Conservation (phyloP, 495 filamentous ascomycete species). For the Usnea hakonensis region DNA sequence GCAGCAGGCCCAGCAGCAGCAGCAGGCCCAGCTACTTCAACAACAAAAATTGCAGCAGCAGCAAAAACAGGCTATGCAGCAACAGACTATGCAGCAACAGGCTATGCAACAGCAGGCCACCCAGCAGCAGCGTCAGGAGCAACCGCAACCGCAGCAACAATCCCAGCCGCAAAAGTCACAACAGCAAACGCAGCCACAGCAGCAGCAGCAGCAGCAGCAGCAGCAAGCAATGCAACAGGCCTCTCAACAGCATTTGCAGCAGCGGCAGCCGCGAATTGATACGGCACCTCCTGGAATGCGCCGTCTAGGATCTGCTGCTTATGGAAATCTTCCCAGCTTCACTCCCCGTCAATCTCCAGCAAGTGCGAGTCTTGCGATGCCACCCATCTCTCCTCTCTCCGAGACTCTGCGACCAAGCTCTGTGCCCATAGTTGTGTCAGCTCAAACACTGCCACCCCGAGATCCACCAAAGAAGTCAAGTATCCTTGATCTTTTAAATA, state of each 20-base stretch:
- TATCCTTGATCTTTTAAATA: constrained; percentile 53
- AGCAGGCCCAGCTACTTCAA: constrained; percentile 24
- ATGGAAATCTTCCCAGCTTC: constrained; percentile 1
- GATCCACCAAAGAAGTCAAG: constrained; percentile 50
- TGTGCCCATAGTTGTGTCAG: constrained; percentile 25
- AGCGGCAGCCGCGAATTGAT: constrained; percentile 11
- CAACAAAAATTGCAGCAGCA: constrained; percentile 14
- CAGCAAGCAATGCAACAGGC: constrained; percentile 16
- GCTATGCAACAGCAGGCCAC: constrained; percentile 24
- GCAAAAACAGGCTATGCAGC: constrained; percentile 12
- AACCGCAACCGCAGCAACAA: constrained; percentile 11
- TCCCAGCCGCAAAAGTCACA: too few relatives aligned
- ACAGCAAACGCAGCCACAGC: constrained; percentile 10
- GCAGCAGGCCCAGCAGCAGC: constrained; percentile 13
- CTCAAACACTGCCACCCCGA: constrained; percentile 35
- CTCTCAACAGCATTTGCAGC: constrained; percentile 13
- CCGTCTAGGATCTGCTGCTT: constrained; percentile 9
- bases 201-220: constrained; percentile 10
- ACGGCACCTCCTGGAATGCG: constrained; percentile 15
- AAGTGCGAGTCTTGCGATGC: constrained; percentile 27
- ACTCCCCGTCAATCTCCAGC: constrained; percentile 23
- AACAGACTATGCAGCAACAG: constrained; percentile 19
- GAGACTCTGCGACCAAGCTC: constrained; percentile 35
- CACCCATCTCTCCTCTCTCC: constrained; percentile 34
- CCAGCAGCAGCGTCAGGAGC: constrained; percentile 11